Conservation (phyloP, 176 grass and related monocot species). For the Juncus inflexus region DNA sequence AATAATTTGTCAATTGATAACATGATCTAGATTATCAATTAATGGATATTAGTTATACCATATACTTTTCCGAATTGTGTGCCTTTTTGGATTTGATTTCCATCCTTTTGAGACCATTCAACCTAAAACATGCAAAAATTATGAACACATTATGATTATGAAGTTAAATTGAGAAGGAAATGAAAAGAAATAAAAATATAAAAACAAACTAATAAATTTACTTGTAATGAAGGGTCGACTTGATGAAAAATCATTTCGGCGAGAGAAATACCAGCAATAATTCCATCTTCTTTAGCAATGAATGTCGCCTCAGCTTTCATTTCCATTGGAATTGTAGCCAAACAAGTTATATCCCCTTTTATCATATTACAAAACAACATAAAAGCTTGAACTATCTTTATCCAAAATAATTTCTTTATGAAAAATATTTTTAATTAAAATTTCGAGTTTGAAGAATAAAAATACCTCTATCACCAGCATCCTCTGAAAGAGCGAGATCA, state of each 20-base stretch:
- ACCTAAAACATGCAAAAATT: conserved; percentile 46
- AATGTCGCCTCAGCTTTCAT: conserved; percentile 86
- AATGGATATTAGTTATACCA: conserved; percentile 38
- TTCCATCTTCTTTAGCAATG: conserved; percentile 80
- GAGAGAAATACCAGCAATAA: conserved; percentile 79
- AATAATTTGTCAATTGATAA: conserved; percentile 6
- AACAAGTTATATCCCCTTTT: conserved; percentile 88
- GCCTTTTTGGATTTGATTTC: conserved; percentile 60
- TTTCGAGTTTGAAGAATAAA: background rate
- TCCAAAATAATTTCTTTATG: background rate
- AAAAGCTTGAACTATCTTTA: too few relatives aligned
- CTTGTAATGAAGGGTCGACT: conserved; percentile 76
- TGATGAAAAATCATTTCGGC: conserved; percentile 92
- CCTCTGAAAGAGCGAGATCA: conserved; percentile 87
- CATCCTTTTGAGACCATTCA: conserved; percentile 75
- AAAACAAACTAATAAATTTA: conserved; percentile 20
- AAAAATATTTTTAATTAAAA: background rate
- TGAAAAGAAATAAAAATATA: conserved; percentile 4
- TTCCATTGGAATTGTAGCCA: conserved; percentile 76
- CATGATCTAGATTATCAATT: background rate
- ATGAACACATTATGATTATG: background rate
- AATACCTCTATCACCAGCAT: conserved; percentile 78
- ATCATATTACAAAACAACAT: too few relatives aligned
- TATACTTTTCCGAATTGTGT: conserved; percentile 91
- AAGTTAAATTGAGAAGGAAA: conserved; percentile 1